phyloP scores from a whole-genome alignment of 2,329 filamentous ascomycete species.

The Pseudogymnoascus sp. region DNA sequence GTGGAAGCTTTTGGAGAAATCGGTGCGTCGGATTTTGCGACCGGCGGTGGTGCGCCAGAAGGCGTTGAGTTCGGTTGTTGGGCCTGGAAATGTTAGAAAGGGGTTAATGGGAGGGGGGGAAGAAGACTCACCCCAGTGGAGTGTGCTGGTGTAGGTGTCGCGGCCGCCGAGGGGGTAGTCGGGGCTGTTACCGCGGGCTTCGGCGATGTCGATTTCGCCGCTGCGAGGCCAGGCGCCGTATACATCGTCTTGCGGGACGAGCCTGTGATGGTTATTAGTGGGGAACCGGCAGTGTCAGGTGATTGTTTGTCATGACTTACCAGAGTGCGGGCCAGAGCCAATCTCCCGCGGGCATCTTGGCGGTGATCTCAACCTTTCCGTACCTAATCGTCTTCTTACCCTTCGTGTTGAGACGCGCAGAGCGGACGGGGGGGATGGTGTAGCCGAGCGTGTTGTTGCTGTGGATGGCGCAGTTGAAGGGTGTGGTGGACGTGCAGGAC shows the following conservation, averaged over 20 bases:
- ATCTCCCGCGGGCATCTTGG: slow-evolving; percentile 43
- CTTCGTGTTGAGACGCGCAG: slow-evolving; percentile 40
- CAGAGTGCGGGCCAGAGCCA: slow-evolving; percentile 45
- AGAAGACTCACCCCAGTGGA: slow-evolving; percentile 38
- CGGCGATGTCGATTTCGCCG: slow-evolving; percentile 46
- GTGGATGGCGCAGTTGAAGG: slow-evolving; percentile 29
- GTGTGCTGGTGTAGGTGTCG: slow-evolving; percentile 34
- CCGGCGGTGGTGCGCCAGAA: slow-evolving; percentile 27
- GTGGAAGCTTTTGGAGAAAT: slow-evolving; percentile 37
- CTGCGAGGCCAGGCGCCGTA: slow-evolving; percentile 44
- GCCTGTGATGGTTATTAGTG: slow-evolving; percentile 25
- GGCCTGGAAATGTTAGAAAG: slow-evolving; percentile 33
- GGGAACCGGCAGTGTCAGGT: too few species aligned
- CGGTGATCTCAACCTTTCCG: slow-evolving; percentile 44
- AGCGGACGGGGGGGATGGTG: slow-evolving; percentile 42
- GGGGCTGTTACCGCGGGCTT: slow-evolving; percentile 38
- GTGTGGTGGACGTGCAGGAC: slow-evolving; percentile 32
- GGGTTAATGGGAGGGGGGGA: slow-evolving; percentile 17
- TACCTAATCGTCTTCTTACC: slow-evolving; percentile 40
- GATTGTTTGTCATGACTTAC: slow-evolving; percentile 12
- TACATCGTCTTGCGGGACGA: slow-evolving; percentile 39
- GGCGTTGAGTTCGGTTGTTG: slow-evolving; percentile 18
- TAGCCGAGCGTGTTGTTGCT: slow-evolving; percentile 35
- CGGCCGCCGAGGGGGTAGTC: slow-evolving; percentile 33
- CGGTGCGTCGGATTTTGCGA: slow-evolving; percentile 29